Percentiles rank a stretch among this genome's conserved stretches.
phyloP scores from a whole-genome alignment of 176 grass and related monocot species.

The Rhynchospora tenuis region DNA sequence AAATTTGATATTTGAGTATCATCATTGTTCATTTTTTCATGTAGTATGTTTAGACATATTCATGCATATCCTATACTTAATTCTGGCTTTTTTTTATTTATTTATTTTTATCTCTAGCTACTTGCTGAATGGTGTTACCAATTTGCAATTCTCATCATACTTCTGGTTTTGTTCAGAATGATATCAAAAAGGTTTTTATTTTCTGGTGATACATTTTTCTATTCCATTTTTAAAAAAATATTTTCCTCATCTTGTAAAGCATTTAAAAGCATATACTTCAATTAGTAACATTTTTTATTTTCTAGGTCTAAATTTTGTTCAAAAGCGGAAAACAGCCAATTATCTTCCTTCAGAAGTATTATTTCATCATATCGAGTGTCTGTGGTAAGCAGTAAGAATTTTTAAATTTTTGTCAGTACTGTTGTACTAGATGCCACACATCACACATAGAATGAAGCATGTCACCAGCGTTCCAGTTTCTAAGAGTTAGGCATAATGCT shows the following conservation, averaged over 20 bases:
- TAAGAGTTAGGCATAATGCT: background rate
- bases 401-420: background rate
- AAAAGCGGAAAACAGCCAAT: slow-evolving; percentile 28
- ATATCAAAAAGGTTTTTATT: slow-evolving; percentile 52
- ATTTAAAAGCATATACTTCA: slow-evolving; percentile 14
- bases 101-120: slow-evolving; percentile 34
- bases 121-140: slow-evolving; percentile 62
- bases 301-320: slow-evolving; percentile 35
- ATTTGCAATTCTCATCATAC: slow-evolving; percentile 36
- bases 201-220: background rate
- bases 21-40: background rate
- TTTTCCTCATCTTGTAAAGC: background rate
- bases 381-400: slow-evolving; percentile 47
- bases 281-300: slow-evolving; percentile 19
- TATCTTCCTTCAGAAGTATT: slow-evolving; percentile 39
- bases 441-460: background rate
- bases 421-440: background rate
- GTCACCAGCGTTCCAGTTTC: background rate
- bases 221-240: background rate
- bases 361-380: slow-evolving; percentile 89
- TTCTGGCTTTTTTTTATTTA: too few species aligned
- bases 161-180: slow-evolving; percentile 37
- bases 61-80: background rate
- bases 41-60: background rate
- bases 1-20: background rate